phyloP scores from a whole-genome alignment of 805 yeast genomes.

The Candida cerambycidarum region DNA sequence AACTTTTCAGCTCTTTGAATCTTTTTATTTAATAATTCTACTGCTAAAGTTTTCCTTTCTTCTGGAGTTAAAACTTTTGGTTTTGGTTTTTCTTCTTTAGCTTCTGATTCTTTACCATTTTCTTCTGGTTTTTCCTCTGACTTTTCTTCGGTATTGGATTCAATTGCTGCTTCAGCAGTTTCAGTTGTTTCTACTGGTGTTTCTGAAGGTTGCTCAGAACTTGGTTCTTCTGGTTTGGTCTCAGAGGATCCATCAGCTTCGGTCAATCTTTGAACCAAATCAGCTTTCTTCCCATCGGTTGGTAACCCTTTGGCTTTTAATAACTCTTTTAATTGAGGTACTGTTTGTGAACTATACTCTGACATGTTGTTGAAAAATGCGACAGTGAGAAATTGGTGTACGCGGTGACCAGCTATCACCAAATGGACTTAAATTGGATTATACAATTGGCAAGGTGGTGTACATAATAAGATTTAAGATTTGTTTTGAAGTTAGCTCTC shows the following conservation, averaged over 20 bases:
- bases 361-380: slow-evolving; percentile 31
- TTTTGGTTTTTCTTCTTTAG: slow-evolving; percentile 29
- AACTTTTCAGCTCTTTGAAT: slow-evolving; percentile 75
- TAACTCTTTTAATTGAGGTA: slow-evolving; percentile 78
- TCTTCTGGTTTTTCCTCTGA: not conserved
- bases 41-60: slow-evolving; percentile 66
- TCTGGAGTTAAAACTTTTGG: slow-evolving; percentile 56
- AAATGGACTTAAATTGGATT: not conserved
- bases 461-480: too few species aligned
- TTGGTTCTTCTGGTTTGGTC: slow-evolving; percentile 16
- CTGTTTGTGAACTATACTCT: slow-evolving; percentile 65
- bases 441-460: too few species aligned
- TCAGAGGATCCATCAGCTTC: slow-evolving; percentile 47
- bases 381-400: not conserved
- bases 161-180: slow-evolving; percentile 13
- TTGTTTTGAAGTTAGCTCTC: too few species aligned
- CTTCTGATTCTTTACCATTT: slow-evolving; percentile 6
- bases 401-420: slow-evolving; percentile 2
- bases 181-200: slow-evolving; percentile 14
- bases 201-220: slow-evolving; percentile 12
- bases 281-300: slow-evolving; percentile 77
- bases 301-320: slow-evolving; percentile 68
- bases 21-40: slow-evolving; percentile 65
- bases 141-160: not conserved
- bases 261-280: slow-evolving; percentile 62